Percentiles rank a stretch among this genome's conserved stretches.
These are phyloP conservation scores for Russula dissimulans DNA, from an alignment of 768 basidiomycete genomes.

Conservation along the genomic window DNA sequence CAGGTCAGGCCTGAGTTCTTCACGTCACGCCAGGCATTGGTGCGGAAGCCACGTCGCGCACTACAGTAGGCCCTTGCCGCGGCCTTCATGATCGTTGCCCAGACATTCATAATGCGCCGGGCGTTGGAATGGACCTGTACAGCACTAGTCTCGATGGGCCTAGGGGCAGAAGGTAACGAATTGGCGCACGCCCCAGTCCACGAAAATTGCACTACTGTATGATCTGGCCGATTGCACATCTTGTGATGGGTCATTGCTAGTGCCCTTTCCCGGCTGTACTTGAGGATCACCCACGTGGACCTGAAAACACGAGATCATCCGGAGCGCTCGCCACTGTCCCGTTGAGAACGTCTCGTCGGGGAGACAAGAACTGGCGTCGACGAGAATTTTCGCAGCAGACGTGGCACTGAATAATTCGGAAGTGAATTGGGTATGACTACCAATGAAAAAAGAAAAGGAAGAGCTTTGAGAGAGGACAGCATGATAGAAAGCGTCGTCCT, in stretches of 20 bases:
- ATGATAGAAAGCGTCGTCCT: background rate
- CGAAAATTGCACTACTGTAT: too few relatives aligned
- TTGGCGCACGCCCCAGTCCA: background rate
- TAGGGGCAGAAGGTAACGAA: background rate
- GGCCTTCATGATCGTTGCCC: background rate
- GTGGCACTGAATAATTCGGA: background rate
- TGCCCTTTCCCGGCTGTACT: too few relatives aligned
- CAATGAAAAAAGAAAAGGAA: too few relatives aligned
- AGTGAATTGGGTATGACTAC: background rate
- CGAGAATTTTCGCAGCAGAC: background rate
- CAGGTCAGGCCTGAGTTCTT: background rate
- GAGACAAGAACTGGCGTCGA: background rate
- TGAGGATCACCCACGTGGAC: background rate
- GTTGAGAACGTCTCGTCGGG: background rate
- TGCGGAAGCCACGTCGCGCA: background rate
- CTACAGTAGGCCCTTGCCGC: background rate
- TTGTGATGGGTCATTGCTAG: too few relatives aligned
- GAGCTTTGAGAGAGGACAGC: background rate
- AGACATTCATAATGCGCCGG: background rate
- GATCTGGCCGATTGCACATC: too few relatives aligned
- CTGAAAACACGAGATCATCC: background rate
- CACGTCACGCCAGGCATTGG: background rate
- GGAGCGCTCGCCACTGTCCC: background rate
- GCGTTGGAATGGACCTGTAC: background rate
- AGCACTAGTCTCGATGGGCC: background rate